Base-by-base conservation (phyloP, 768 basidiomycete genomes). In the Russula virescens region DNA sequence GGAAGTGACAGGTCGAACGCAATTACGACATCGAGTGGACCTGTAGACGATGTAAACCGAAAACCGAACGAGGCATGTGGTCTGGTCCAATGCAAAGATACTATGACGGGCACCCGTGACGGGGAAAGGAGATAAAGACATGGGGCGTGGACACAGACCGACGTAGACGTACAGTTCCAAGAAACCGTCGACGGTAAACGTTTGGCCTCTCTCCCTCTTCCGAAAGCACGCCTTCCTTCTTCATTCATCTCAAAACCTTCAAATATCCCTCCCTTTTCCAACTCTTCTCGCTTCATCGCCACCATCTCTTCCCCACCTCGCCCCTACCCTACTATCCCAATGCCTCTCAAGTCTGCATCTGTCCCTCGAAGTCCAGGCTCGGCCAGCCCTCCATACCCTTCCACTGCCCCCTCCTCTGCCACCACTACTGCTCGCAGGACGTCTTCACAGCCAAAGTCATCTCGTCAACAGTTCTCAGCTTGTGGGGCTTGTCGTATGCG, bases 401-500 rank as follows among this genome's bases (percentile, higher is more conserved):
- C 77, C 26, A 71, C 77, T 55, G 63, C 74, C 0, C 64, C 72
- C 16, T 4, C 42, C 0, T 64, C 72, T 18, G 18, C 42, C 18
- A 43, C 42, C 26, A 70, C 77, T 55, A 64, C 74, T 0, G 64
- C 72, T 16, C 70, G 75, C n/a, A 56, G 63, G 51, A 28, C 71
- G 2, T 64, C 73, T 3, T 62, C 73, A 46, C 82, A 86, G 60
- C 83, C 88, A 59, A 91, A 91, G 72, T 89, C 89, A 31, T 81
- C 85, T 2, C 77, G 89, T 64, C 87, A 89, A 69, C 91, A 96
- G 68, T 92, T 91, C 75, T 90, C 89, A n/a, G 94, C 94, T 9
- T 96, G 94, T 72, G 92, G 92, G 61, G 91, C 92, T 34, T 97
- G 94, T 74, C 85, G 92, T 63, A 91, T 91, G 85, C 76, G 94